Conservation (phyloP, 495 filamentous ascomycete species). For the Durotheca rogersii region DNA sequence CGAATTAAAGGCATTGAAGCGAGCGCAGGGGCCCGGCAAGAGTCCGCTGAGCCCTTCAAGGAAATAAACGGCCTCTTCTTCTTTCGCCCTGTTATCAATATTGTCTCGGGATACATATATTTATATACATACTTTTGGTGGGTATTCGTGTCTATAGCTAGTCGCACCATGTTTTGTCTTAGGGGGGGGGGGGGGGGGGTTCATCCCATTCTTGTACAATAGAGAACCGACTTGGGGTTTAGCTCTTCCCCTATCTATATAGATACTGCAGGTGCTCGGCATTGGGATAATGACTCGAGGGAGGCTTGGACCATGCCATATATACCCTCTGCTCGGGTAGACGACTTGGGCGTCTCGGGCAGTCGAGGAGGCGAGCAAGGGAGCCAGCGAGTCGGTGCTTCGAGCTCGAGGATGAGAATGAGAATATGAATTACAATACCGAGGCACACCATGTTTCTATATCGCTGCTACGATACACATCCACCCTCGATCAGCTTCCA, state of each 20-base stretch:
- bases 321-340: conserved; percentile 23
- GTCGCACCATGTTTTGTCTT: conserved; percentile 13
- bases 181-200: no score
- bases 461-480: neutral
- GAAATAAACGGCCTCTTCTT: conserved; percentile 8
- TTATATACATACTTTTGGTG: conserved; percentile 17
- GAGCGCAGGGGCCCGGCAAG: conserved; percentile 38
- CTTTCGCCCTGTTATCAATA: conserved; percentile 23
- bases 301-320: conserved; percentile 29
- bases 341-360: conserved; percentile 16
- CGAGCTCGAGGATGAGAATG: conserved; percentile 24
- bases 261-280: conserved; percentile 2
- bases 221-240: conserved; percentile 15
- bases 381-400: conserved; percentile 1
- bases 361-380: conserved; percentile 8
- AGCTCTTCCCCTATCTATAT: conserved; percentile 11
- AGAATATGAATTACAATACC: conserved; percentile 20
- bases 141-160: conserved; percentile 1
- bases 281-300: conserved; percentile 26
- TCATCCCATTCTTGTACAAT: conserved; percentile 26
- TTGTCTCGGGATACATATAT: conserved; percentile 21
- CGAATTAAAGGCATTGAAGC: conserved; percentile 43
- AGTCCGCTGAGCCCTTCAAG: conserved; percentile 36
- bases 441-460: neutral
- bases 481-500: neutral